These are phyloP conservation scores for Plantago rigida DNA, from an alignment of 305 asterid species.

Conservation along the genomic window DNA sequence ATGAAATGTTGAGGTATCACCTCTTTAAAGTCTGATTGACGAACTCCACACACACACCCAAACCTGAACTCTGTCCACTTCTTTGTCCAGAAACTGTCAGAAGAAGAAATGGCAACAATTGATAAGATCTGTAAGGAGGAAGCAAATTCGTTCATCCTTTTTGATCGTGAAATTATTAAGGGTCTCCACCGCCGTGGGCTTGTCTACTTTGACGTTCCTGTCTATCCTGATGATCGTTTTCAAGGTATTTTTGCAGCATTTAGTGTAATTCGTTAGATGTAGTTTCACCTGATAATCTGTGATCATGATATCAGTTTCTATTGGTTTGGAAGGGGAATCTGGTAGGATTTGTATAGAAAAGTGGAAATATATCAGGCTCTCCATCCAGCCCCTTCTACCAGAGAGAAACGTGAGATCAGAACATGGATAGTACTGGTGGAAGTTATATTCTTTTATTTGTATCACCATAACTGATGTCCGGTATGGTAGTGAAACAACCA, in stretches of 20 bases:
- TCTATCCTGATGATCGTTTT: slow-evolving; percentile 90
- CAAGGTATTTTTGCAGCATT: slow-evolving; percentile 49
- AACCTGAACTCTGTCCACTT: slow-evolving; percentile 18
- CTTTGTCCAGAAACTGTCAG: slow-evolving; percentile 74
- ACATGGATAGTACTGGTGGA: too few species aligned
- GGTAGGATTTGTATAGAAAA: neutral
- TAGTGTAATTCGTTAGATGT: neutral
- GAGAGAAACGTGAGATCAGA: too few species aligned
- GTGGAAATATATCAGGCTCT: neutral
- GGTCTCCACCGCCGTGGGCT: slow-evolving; percentile 82
- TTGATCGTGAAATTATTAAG: slow-evolving; percentile 79
- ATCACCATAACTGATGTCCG: neutral
- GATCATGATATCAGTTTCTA: neutral
- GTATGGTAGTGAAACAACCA: neutral
- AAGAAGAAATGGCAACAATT: slow-evolving; percentile 92
- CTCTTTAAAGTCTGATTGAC: slow-evolving; percentile 18
- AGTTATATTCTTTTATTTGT: too few species aligned
- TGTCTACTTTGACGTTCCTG: slow-evolving; percentile 89
- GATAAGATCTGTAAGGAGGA: slow-evolving; percentile 98
- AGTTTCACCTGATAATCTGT: neutral
- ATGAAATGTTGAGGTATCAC: slow-evolving; percentile 12
- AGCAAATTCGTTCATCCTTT: slow-evolving; percentile 80
- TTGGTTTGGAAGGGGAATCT: neutral
- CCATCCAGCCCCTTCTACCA: too few species aligned
- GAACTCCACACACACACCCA: slow-evolving; percentile 22